Conservation (phyloP, 345 rosid species). For the Eucalyptus erythrocorys region DNA sequence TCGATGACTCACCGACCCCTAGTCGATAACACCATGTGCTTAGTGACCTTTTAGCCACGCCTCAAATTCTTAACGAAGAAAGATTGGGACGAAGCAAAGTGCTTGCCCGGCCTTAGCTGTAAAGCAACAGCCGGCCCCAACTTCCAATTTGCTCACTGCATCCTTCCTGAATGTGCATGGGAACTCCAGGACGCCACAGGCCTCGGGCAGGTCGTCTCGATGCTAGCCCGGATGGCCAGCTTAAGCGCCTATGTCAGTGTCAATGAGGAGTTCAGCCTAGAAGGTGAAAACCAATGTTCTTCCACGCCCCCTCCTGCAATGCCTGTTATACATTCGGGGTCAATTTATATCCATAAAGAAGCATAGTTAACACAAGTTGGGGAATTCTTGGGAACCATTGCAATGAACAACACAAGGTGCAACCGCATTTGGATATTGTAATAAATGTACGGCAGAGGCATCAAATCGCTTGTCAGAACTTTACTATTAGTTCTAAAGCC, state of each 20-base stretch:
- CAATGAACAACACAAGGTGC: background rate
- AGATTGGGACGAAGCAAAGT: background rate
- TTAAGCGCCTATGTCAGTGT: background rate
- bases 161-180: background rate
- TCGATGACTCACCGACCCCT: background rate
- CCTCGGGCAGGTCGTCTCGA: background rate
- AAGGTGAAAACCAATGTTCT: background rate
- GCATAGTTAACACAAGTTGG: background rate
- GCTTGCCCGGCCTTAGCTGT: background rate
- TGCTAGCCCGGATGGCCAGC: too few relatives aligned
- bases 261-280: background rate
- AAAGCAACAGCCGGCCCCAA: background rate
- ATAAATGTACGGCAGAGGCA: background rate
- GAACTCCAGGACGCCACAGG: background rate
- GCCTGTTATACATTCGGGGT: background rate
- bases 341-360: background rate
- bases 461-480: background rate
- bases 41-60: too few relatives aligned
- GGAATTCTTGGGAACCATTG: background rate
- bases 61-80: too few relatives aligned
- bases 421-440: background rate
- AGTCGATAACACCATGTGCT: background rate
- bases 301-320: background rate
- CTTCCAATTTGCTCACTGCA: background rate
- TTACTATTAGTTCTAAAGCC: background rate